A percentile compares a stretch with the other conserved stretches of the same genome.
Conservation (phyloP, 1,284 basidiomycete species). For the Cerioporus squamosus region DNA sequence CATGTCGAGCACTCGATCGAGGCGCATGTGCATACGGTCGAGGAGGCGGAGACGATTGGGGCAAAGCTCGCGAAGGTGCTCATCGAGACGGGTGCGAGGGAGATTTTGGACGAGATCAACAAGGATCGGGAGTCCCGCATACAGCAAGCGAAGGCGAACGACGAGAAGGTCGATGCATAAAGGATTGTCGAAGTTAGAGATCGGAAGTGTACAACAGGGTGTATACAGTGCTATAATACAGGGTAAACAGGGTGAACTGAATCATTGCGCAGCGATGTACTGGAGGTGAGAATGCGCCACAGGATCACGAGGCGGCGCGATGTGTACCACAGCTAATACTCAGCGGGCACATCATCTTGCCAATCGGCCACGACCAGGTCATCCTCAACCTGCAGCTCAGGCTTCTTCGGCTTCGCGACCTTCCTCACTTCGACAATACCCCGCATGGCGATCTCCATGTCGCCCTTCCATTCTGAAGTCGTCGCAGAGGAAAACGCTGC, state of each 20-base stretch:
- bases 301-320: too few relatives aligned
- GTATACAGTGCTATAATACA: background rate
- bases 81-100: constrained; percentile 71
- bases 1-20: constrained; percentile 74
- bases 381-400: constrained; percentile 24
- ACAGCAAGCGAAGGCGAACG: constrained; percentile 38
- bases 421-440: constrained; percentile 26
- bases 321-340: too few relatives aligned
- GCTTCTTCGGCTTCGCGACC: constrained; percentile 13
- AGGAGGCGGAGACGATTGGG: constrained; percentile 75
- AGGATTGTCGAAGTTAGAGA: background rate
- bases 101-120: constrained; percentile 82
- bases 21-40: constrained; percentile 53
- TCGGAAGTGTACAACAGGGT: background rate
- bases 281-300: too few relatives aligned
- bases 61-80: constrained; percentile 65
- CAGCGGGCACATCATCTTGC: too few relatives aligned
- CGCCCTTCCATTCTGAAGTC: constrained; percentile 23
- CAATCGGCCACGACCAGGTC: background rate
- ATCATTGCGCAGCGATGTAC: too few relatives aligned
- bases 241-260: too few relatives aligned
- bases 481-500: constrained; percentile 18
- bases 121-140: constrained; percentile 64
- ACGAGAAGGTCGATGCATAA: constrained; percentile 14
- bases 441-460: constrained; percentile 30